Conservation (phyloP, 139 green algal genomes). For the Picochlorum sp. region DNA sequence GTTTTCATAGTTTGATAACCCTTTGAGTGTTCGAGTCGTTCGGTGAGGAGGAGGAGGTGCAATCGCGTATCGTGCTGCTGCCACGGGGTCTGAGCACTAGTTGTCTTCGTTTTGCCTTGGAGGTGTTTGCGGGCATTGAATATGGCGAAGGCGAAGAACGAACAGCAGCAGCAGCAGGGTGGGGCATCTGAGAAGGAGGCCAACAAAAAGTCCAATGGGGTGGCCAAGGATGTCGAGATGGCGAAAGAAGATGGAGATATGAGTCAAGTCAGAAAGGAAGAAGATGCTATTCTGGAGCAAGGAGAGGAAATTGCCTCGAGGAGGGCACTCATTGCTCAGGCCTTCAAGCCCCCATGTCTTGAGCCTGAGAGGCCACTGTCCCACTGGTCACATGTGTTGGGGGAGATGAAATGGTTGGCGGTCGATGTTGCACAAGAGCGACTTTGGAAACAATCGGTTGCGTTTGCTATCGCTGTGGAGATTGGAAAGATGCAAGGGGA, state of each 20-base stretch:
- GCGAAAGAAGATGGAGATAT: constrained; percentile 6
- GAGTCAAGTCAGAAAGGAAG: constrained; percentile 11
- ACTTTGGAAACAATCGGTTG: constrained; percentile 44
- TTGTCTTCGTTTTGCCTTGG: too few relatives aligned
- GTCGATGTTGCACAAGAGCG: constrained; percentile 59
- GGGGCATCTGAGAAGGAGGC: too few relatives aligned
- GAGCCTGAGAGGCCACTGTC: constrained; percentile 30
- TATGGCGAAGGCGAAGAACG: too few relatives aligned
- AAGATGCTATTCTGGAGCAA: constrained; percentile 19
- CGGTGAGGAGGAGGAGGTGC: too few relatives aligned
- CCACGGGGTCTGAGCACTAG: too few relatives aligned
- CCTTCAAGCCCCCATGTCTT: constrained; percentile 28
- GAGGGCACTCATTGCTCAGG: constrained; percentile 31
- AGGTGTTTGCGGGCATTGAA: too few relatives aligned
- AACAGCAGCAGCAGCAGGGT: too few relatives aligned
- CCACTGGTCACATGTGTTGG: constrained; percentile 49
- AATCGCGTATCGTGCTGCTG: too few relatives aligned
- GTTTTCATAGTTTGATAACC: too few relatives aligned
- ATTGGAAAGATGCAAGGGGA: constrained; percentile 21
- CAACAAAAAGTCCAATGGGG: too few relatives aligned
- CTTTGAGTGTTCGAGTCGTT: too few relatives aligned
- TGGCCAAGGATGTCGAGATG: constrained; percentile 1
- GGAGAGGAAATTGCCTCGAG: constrained; percentile 19
- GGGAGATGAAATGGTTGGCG: constrained; percentile 55
- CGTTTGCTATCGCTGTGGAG: constrained; percentile 26